These are phyloP conservation scores for Agrostemma githago DNA, from an alignment of 148 eudicot species.

Conservation along the genomic window DNA sequence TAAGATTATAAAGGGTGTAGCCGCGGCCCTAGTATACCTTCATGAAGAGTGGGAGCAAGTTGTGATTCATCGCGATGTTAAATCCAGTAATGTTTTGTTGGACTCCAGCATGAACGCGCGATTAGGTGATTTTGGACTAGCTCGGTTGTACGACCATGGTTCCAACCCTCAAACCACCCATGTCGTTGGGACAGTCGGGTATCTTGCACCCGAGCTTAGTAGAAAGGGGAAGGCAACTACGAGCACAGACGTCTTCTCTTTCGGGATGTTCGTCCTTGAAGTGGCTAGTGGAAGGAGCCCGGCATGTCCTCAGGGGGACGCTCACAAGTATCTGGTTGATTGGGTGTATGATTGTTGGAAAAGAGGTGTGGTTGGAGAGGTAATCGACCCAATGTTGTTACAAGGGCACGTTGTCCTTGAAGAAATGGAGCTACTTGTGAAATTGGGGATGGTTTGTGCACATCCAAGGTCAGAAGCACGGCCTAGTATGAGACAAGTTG, in stretches of 20 bases:
- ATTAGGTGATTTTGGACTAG: slow-evolving; percentile 44
- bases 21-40: slow-evolving; percentile 37
- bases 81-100: slow-evolving; percentile 34
- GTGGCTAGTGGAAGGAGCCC: slow-evolving; percentile 36
- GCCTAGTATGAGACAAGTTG: slow-evolving; percentile 39
- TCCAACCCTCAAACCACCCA: slow-evolving; percentile 30
- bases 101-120: slow-evolving; percentile 38
- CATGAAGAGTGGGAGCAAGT: slow-evolving; percentile 45
- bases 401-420: slow-evolving; percentile 18
- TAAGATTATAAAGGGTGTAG: slow-evolving; percentile 35
- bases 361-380: slow-evolving; percentile 28
- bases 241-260: slow-evolving; percentile 36
- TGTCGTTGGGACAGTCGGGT: slow-evolving; percentile 41
- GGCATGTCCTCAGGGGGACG: slow-evolving; percentile 10
- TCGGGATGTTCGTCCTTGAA: slow-evolving; percentile 35
- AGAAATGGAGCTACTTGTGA: slow-evolving; percentile 34
- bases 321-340: slow-evolving; percentile 12
- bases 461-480: slow-evolving; percentile 31
- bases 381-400: slow-evolving; percentile 26
- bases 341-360: slow-evolving; percentile 34
- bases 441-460: slow-evolving; percentile 36
- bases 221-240: slow-evolving; percentile 33
- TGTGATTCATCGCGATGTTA: slow-evolving; percentile 42
- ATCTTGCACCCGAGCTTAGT: slow-evolving; percentile 40
- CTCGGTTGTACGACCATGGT: slow-evolving; percentile 36